Evolutionary conservation across 2,329 filamentous ascomycete species (phyloP), one percentile per base, ranked within the genome.

Genomic region (Neonectria sp.): DNA sequence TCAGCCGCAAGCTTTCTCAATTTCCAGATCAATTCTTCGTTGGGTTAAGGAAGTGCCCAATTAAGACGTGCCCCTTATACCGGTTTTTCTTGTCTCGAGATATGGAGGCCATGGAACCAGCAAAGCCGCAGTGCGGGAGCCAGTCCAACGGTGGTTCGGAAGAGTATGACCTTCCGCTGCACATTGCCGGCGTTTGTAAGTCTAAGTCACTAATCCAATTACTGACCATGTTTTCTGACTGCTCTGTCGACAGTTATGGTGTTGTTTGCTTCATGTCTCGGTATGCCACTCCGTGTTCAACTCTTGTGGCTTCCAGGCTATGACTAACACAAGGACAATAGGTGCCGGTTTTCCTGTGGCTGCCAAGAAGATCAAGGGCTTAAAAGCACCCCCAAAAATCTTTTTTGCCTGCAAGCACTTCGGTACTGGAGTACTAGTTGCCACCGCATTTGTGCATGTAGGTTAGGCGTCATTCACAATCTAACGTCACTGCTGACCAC

Each of bases 391-490:
- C 0, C 81, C 85, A 2, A 85, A 83, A 70, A 75, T 88, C 35
- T 90, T 90, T 78, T 90, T 90, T 75, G 86, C 88, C 62, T 90
- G 87, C 79, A 90, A 90, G 72, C 88, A 90, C 73, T 91, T 92
- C 69, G 90, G 91, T 76, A 93, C 91, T 0, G 91, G 91, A 68
- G 91, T 93, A 21, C 83, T 93, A 43, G 88, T 93, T 64, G 91
- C 91, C 29, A 93, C 91, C 2, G 91, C 91, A 3, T 93, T 93
- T 71, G 91, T 93, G 24, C 91, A 93, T 84, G 85, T 90, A 74
- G 72, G 84, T 79, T 4, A 12, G 31, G 8, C 6, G 12, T 35
- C 4, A n/a, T 13, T 24, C 8, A 11, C 6, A n/a, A 8, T 5
- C 21, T 2, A 3, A 15, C 15, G 3, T 4, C n/a, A 51, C 70